Base-by-base conservation (phyloP, 2,329 filamentous ascomycete genomes). In the Aspergillus melleus region DNA sequence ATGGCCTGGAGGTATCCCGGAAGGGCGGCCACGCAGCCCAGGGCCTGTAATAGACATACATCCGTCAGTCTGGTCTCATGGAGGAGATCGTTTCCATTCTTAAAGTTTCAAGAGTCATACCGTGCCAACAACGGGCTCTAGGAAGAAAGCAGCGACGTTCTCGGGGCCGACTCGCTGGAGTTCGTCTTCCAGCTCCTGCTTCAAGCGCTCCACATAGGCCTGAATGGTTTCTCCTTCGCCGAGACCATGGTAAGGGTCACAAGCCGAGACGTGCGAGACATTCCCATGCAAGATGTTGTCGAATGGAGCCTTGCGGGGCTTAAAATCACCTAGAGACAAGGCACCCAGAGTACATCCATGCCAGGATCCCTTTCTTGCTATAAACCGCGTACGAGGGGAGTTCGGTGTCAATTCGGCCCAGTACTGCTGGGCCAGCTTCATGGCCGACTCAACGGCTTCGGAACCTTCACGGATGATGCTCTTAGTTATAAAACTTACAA, bases 261-360 rank as follows among this genome's bases (percentile, higher is more conserved):
- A 90, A 0, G 88, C 81, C 8, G 85, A 86, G 0, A 92, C 84
- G 49, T 81, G 81, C 20, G 80, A 83, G 49, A 86, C 78, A 54
- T 84, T 84, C 2, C 75, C 72, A 30, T 81, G 74, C 5, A 90
- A 74, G 42, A 88, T 78, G 1, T 80, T 79, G 65, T 86, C 83
- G 67, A 87, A 92, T 2, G 85, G 79, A 0, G 79, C 80, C 58
- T 86, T 82, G 22, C 90, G 80, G 1, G 77, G 77, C 5, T 80
- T 72, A 69, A 90, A 85, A 22, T 87, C 87, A 6, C 88, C 82
- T n/a, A 90, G 77, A 0, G 85, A 84, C 55, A 92, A 81, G 1
- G 89, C 81, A 0, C 88, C 89, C 0, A 92, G 72, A 0, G 88
- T 90, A 49, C 83, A 86, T 6, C 89, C 89, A 67, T 92, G 89